Evolutionary conservation across 177 flowering plant genomes (phyloP).

Genomic region (Tripterygium wilfordii): DNA sequence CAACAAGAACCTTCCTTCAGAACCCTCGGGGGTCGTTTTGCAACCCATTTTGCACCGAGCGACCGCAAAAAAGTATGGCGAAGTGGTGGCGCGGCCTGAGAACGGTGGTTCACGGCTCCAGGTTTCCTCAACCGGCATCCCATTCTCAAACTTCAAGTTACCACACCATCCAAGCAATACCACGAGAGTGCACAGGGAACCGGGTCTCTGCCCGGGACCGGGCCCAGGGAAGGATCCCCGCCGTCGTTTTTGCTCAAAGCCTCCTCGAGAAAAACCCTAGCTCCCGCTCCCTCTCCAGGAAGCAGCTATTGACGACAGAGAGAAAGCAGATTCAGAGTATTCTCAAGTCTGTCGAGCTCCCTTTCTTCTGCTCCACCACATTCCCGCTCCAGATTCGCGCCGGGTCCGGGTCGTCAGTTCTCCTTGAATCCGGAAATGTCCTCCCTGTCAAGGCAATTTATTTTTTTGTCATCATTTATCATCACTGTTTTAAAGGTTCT

Average conservation of each 20-base stretch:
- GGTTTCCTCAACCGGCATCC: conserved; percentile 4
- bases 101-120: conserved; percentile 4
- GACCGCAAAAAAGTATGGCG: conserved; percentile 30
- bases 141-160: conserved; percentile 13
- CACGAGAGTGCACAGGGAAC: conserved; percentile 59
- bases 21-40: too few relatives aligned
- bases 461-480: not conserved
- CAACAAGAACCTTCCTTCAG: too few relatives aligned
- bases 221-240: conserved; percentile 78
- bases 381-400: conserved; percentile 84
- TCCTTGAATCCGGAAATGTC: conserved; percentile 73
- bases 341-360: conserved; percentile 46
- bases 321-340: conserved; percentile 67
- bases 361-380: conserved; percentile 70
- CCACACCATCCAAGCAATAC: conserved; percentile 81
- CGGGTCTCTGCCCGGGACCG: conserved; percentile 53
- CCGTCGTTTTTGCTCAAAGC: conserved; percentile 61
- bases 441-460: conserved; percentile 66
- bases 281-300: conserved; percentile 31
- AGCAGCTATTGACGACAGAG: conserved; percentile 69
- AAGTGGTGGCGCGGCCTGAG: conserved; percentile 41
- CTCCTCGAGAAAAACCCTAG: conserved; percentile 17
- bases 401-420: conserved; percentile 70
- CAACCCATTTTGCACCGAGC: too few relatives aligned
- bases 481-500: not conserved